Conservation (phyloP, 169 alveolate genomes). For the Plasmodium inui region DNA sequence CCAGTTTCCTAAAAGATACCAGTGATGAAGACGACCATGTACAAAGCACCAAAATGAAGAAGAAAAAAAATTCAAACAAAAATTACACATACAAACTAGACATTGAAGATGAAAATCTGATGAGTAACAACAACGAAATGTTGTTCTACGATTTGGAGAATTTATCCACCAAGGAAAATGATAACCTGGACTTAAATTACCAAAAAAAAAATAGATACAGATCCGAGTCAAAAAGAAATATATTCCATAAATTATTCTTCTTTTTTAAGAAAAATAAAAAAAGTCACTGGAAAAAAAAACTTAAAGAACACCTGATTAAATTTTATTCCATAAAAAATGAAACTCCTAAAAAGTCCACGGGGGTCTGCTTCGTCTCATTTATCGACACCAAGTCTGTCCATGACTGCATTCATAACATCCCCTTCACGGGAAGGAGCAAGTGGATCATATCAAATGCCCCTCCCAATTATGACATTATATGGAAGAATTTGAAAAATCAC, state of each 20-base stretch:
- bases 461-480: conserved; percentile 68
- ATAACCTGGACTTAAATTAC: conserved; percentile 15
- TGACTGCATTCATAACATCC: conserved; percentile 72
- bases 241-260: conserved; percentile 33
- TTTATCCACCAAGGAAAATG: conserved; percentile 57
- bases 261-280: conserved; percentile 62
- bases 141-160: conserved; percentile 41
- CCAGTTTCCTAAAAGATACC: conserved; percentile 39
- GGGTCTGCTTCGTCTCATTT: conserved; percentile 71
- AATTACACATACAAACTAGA: conserved; percentile 38
- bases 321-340: conserved; percentile 60
- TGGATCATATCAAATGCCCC: conserved; percentile 72
- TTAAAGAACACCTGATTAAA: conserved; percentile 64
- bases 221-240: conserved; percentile 15
- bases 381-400: conserved; percentile 69
- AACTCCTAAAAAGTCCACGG: conserved; percentile 73
- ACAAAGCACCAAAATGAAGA: conserved; percentile 6
- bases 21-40: conserved; percentile 28
- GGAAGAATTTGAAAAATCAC: conserved; percentile 61
- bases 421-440: conserved; percentile 53
- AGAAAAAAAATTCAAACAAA: not conserved
- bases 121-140: conserved; percentile 50
- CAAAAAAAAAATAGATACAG: not conserved
- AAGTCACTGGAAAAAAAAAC: conserved; percentile 70
- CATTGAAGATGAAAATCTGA: conserved; percentile 13